A percentile compares a stretch with the other conserved stretches of the same genome.
These are phyloP conservation scores for Neurospora intermedia DNA, from an alignment of 495 filamentous ascomycete species.

Conservation along the genomic window DNA sequence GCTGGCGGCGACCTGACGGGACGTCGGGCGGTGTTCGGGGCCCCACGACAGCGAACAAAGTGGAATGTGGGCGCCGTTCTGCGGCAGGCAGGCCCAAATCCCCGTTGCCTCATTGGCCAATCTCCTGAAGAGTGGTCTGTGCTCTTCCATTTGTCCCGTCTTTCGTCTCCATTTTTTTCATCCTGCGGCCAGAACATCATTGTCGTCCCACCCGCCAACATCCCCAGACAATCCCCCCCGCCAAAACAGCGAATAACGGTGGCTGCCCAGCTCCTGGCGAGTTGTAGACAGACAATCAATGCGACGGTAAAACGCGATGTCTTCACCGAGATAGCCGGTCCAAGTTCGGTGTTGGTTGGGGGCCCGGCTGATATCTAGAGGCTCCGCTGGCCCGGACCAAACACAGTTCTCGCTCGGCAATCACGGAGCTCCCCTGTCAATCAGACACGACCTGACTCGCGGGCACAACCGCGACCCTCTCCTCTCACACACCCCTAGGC, in stretches of 20 bases:
- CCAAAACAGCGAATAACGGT: not conserved
- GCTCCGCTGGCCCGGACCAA: not conserved
- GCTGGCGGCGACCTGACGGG: not conserved
- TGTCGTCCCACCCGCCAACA: not conserved
- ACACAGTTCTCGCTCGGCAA: not conserved
- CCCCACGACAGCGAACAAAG: not conserved
- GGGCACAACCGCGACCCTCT: not conserved
- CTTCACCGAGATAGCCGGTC: not conserved
- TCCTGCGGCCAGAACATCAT: not conserved
- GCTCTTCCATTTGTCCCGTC: not conserved
- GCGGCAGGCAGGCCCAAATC: not conserved
- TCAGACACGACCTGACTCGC: not conserved
- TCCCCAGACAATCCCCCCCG: not conserved
- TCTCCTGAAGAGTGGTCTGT: not conserved
- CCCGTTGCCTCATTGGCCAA: not conserved
- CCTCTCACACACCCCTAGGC: no score
- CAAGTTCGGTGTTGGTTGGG: not conserved
- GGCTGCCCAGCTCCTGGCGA: not conserved
- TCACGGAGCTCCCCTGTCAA: not conserved
- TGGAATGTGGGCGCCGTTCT: not conserved
- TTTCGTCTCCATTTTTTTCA: not conserved
- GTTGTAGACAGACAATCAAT: not conserved
- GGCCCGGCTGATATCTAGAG: not conserved
- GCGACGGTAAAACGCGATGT: not conserved
- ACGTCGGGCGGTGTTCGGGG: not conserved